phyloP scores from a whole-genome alignment of 805 yeast species.

The Lipomyces mesembrius region DNA sequence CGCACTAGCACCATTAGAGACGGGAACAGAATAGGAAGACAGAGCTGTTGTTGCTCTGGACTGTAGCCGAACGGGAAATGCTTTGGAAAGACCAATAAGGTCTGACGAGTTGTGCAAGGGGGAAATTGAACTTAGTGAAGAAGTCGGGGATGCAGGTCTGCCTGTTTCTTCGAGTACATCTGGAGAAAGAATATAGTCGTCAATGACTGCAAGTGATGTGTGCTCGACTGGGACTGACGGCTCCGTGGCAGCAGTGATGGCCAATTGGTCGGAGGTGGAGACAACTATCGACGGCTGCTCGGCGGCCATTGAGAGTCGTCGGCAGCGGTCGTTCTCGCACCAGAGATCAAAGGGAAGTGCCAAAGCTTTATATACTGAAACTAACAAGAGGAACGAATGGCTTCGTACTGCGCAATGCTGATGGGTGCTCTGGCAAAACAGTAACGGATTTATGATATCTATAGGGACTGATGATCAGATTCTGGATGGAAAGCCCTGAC shows the following conservation, averaged over 20 bases:
- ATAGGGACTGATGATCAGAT: too few species aligned
- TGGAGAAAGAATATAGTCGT: constrained; percentile 33
- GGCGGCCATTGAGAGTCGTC: constrained; percentile 23
- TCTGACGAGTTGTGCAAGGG: constrained; percentile 20
- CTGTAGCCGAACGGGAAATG: constrained; percentile 36
- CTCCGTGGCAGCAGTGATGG: constrained; percentile 25
- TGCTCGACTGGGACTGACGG: constrained; percentile 25
- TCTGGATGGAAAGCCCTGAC: too few species aligned
- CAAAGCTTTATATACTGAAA: not conserved
- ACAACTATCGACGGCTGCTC: constrained; percentile 7
- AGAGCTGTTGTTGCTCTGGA: constrained; percentile 41
- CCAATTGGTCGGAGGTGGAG: constrained; percentile 18
- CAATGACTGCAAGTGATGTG: constrained; percentile 24
- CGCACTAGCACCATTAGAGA: constrained; percentile 19
- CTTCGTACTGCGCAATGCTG: not conserved
- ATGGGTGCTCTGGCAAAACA: not conserved
- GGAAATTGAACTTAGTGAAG: constrained; percentile 8
- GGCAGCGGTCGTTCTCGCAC: constrained; percentile 11
- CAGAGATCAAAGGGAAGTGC: not conserved
- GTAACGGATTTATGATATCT: not conserved
- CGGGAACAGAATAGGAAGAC: constrained; percentile 30
- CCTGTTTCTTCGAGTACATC: constrained; percentile 20
- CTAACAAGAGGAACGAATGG: not conserved
- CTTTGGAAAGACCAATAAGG: constrained; percentile 29
- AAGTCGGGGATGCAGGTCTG: constrained; percentile 16